Evolutionary conservation across 257 asterid genomes (phyloP).

Genomic region (Fraxinus pennsylvanica): DNA sequence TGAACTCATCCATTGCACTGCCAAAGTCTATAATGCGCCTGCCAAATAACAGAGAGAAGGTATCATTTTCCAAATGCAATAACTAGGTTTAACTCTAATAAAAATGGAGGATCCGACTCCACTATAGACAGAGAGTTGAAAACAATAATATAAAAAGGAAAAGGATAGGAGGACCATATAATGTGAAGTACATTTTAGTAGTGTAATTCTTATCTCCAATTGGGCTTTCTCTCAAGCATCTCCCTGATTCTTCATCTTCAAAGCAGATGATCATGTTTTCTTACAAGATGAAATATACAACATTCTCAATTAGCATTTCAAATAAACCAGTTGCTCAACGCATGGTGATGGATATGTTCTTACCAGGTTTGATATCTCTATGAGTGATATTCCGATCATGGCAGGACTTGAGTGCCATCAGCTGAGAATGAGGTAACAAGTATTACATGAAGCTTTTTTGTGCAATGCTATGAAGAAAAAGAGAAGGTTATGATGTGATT

Average conservation of each 20-base stretch:
- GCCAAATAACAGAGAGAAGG: conserved; percentile 27
- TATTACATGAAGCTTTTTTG: conserved; percentile 25
- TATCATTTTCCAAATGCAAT: background rate
- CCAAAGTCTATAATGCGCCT: conserved; percentile 99
- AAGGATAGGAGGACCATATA: conserved; percentile 15
- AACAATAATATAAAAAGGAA: conserved; percentile 16
- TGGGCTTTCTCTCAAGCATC: conserved; percentile 78
- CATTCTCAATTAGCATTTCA: conserved; percentile 29
- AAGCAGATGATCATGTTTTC: conserved; percentile 98
- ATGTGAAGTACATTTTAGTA: conserved; percentile 59
- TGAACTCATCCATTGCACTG: conserved; percentile 88
- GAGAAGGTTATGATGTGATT: background rate
- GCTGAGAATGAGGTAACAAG: conserved; percentile 46
- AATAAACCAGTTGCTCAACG: background rate
- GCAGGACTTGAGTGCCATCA: conserved; percentile 90
- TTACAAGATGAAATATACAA: conserved; percentile 33
- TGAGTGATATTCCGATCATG: conserved; percentile 94
- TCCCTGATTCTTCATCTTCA: conserved; percentile 72
- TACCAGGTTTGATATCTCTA: conserved; percentile 98
- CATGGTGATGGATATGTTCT: conserved; percentile 25
- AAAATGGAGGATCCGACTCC: background rate
- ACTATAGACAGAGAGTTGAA: background rate
- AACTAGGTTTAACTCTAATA: background rate
- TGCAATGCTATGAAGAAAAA: background rate
- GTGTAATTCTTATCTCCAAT: conserved; percentile 59